Conservation (phyloP, 345 rosid species). For the Punica granatum region DNA sequence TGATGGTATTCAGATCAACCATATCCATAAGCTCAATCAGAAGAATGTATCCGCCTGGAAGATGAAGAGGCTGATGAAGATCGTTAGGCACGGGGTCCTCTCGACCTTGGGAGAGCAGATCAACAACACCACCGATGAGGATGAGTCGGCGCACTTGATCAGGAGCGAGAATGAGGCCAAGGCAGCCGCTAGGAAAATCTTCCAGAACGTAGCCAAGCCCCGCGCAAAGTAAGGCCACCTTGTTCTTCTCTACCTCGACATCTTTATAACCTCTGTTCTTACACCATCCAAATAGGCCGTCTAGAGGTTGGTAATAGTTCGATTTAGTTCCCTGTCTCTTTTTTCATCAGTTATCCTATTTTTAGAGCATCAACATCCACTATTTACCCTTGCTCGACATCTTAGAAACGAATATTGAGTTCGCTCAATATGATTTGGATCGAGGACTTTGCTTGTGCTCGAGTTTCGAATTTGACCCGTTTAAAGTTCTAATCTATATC, state of each 20-base stretch:
- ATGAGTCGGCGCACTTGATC: constrained; percentile 51
- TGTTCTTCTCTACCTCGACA: not conserved
- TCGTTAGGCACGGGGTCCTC: constrained; percentile 62
- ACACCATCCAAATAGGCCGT: not conserved
- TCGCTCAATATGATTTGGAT: not conserved
- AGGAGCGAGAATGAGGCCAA: constrained; percentile 79
- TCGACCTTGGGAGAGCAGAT: constrained; percentile 79
- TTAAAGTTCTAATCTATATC: too few species aligned
- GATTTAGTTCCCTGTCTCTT: not conserved
- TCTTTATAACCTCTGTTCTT: not conserved
- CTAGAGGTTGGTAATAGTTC: not conserved
- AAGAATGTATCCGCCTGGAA: constrained; percentile 94
- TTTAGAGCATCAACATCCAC: not conserved
- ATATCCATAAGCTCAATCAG: constrained; percentile 58
- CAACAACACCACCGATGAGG: constrained; percentile 31
- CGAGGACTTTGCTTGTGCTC: too few species aligned
- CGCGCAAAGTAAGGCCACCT: constrained; percentile 42
- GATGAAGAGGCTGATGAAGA: constrained; percentile 89
- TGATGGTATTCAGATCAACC: constrained; percentile 52
- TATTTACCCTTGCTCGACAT: not conserved
- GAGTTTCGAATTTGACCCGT: too few species aligned
- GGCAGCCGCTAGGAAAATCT: constrained; percentile 82
- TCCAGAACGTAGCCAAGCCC: constrained; percentile 52
- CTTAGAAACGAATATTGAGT: too few species aligned
- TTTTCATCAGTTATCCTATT: not conserved